Conservation (phyloP, 2,329 filamentous ascomycete genomes). For the Ceratocystis cubensis region DNA sequence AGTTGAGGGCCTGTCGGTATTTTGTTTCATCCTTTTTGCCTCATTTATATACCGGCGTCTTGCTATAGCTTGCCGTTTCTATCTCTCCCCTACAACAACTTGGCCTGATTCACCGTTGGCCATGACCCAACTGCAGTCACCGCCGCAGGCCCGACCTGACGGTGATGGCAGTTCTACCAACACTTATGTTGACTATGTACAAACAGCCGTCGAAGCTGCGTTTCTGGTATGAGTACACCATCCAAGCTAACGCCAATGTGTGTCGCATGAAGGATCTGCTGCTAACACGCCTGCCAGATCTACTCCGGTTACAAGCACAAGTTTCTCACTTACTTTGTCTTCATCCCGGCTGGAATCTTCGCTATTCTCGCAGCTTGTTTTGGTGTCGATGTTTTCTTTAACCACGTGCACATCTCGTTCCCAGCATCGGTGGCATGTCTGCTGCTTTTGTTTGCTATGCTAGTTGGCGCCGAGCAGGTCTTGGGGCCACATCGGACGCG, state of each 20-base stretch:
- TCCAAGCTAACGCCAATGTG: neutral
- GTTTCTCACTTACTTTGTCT: conserved; percentile 35
- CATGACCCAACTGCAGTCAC: neutral
- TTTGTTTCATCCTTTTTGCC: neutral
- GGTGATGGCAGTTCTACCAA: neutral
- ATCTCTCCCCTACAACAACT: neutral
- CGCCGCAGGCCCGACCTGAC: neutral
- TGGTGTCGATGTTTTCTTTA: conserved; percentile 34
- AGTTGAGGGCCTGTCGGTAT: neutral
- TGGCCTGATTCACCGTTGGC: neutral
- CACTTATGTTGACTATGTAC: neutral
- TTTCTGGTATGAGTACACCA: neutral
- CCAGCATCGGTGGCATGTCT: conserved; percentile 48
- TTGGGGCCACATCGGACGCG: conserved; percentile 39
- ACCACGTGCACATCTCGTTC: conserved; percentile 40
- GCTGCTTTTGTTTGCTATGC: conserved; percentile 39
- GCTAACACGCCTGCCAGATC: neutral
- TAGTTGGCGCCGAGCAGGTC: conserved; percentile 36
- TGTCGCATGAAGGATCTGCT: neutral
- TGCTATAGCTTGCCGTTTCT: no score
- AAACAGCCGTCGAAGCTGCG: neutral
- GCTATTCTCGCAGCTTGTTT: conserved; percentile 34
- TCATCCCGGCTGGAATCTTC: conserved; percentile 36
- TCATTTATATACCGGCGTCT: no score
- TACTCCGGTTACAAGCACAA: conserved; percentile 19